phyloP scores from a whole-genome alignment of 805 yeast genomes.

The Starmerella cellae region DNA sequence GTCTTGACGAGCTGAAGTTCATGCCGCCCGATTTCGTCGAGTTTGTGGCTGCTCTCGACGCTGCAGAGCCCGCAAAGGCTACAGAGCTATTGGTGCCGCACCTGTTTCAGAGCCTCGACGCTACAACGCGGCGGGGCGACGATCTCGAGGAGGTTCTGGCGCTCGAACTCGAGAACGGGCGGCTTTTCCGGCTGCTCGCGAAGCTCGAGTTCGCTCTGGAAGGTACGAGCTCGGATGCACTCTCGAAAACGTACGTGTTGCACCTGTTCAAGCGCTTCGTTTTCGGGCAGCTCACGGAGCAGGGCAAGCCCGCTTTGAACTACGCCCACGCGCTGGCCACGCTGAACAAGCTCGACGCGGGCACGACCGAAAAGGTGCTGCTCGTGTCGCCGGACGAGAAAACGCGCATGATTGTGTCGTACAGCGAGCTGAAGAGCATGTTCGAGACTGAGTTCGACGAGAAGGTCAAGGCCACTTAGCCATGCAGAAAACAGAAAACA shows the following conservation, averaged over 20 bases:
- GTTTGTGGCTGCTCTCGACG: neutral
- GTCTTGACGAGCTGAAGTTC: no score
- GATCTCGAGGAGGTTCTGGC: conserved; percentile 32
- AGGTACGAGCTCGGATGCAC: conserved; percentile 49
- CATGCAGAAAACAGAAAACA: no score
- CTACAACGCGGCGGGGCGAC: conserved; percentile 21
- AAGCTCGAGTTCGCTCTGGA: conserved; percentile 70
- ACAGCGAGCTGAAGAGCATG: conserved; percentile 59
- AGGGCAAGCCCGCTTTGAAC: conserved; percentile 67
- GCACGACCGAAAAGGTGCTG: conserved; percentile 68
- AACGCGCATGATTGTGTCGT: conserved; percentile 71
- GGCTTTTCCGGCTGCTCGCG: conserved; percentile 67
- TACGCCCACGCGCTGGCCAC: conserved; percentile 65
- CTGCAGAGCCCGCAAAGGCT: neutral
- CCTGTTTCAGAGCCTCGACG: conserved; percentile 19
- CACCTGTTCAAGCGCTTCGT: conserved; percentile 70
- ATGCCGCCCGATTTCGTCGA: neutral
- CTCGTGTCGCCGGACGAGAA: conserved; percentile 75
- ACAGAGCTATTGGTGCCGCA: conserved; percentile 20
- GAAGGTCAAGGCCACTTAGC: conserved; percentile 23
- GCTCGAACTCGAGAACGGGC: conserved; percentile 74
- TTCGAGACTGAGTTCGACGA: conserved; percentile 56
- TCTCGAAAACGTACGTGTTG: conserved; percentile 61
- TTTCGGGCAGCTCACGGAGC: conserved; percentile 70
- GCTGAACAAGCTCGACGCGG: conserved; percentile 84